These are phyloP conservation scores for Mycena polygramma DNA, from an alignment of 768 basidiomycete genomes.

Conservation along the genomic window DNA sequence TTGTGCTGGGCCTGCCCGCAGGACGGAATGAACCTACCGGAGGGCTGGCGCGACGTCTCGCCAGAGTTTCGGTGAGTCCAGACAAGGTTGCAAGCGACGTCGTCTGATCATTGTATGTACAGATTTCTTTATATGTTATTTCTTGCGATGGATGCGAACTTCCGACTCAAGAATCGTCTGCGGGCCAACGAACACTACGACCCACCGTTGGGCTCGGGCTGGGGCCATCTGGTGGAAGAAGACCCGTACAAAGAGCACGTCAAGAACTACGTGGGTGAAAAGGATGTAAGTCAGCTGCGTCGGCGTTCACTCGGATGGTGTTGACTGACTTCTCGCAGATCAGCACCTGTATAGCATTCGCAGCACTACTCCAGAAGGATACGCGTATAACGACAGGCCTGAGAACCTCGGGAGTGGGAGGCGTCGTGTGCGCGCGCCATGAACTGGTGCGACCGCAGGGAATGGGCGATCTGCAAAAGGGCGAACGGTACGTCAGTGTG, in stretches of 20 bases:
- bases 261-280: slow-evolving; percentile 19
- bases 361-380: no score
- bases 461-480: no score
- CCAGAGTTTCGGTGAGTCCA: slow-evolving; percentile 6
- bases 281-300: slow-evolving; percentile 28
- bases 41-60: slow-evolving; percentile 29
- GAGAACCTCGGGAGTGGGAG: no score
- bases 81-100: neutral
- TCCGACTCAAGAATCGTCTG: slow-evolving; percentile 34
- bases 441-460: no score
- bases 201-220: slow-evolving; percentile 29
- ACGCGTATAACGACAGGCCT: no score
- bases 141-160: slow-evolving; percentile 39
- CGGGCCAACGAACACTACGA: slow-evolving; percentile 29
- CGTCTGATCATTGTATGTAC: neutral
- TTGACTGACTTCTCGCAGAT: no score
- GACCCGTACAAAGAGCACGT: slow-evolving; percentile 24
- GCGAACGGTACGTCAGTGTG: no score
- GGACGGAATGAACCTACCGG: slow-evolving; percentile 30
- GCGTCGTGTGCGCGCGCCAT: no score
- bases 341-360: no score
- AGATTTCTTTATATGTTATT: slow-evolving; percentile 28
- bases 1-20: slow-evolving; percentile 39
- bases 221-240: slow-evolving; percentile 34
- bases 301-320: no score